A percentile compares a stretch with the other conserved stretches of the same genome.
Evolutionary conservation across 225 moss, liverwort and hornwort species (phyloP).

Genomic region (Ulota crispa): DNA sequence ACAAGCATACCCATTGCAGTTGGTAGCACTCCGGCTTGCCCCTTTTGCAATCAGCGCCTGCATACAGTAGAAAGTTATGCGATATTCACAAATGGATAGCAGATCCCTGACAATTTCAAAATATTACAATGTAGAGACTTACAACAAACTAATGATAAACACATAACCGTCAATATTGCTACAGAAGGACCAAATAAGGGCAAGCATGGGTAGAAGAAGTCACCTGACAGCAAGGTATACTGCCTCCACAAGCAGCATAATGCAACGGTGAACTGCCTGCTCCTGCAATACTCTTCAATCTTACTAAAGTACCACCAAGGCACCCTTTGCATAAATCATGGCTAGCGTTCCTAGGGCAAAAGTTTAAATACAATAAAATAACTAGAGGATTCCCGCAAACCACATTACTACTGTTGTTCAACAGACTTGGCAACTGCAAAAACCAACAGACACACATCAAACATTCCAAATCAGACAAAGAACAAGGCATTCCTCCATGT

Average conservation of each 20-base stretch:
- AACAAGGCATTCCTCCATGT: not conserved
- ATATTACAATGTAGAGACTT: not conserved
- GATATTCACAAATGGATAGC: not conserved
- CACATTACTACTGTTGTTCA: not conserved
- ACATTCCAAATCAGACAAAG: not conserved
- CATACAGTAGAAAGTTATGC: slow-evolving; percentile 9
- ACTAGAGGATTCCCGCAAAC: not conserved
- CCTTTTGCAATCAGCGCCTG: slow-evolving; percentile 94
- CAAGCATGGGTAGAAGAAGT: slow-evolving; percentile 9
- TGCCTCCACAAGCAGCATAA: slow-evolving; percentile 97
- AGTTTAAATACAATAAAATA: not conserved
- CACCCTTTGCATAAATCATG: not conserved
- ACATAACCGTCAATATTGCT: not conserved
- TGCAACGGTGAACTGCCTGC: slow-evolving; percentile 90
- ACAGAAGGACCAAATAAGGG: not conserved
- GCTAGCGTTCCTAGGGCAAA: not conserved
- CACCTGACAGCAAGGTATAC: slow-evolving; percentile 98
- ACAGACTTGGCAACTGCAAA: not conserved
- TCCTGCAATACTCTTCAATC: slow-evolving; percentile 49
- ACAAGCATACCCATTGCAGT: slow-evolving; percentile 78
- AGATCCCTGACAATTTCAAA: not conserved
- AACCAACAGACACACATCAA: not conserved
- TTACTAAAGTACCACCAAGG: slow-evolving; percentile 13
- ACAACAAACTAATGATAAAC: not conserved
- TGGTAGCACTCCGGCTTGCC: slow-evolving; percentile 68